These are phyloP conservation scores for Cajanus cajan DNA, from an alignment of 306 rosid genomes.

Conservation along the genomic window DNA sequence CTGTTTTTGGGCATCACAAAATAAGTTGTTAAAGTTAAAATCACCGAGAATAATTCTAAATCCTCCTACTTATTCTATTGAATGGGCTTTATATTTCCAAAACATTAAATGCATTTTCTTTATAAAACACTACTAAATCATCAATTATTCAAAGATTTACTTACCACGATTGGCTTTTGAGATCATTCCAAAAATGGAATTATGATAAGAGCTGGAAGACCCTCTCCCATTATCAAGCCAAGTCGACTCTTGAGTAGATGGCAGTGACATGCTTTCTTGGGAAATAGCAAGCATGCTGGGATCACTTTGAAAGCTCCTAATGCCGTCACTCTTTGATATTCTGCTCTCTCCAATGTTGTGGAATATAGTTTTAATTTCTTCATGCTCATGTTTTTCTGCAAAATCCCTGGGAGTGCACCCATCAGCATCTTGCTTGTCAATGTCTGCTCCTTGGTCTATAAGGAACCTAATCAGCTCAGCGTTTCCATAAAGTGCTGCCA, in stretches of 20 bases:
- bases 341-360: not conserved
- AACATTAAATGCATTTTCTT: not conserved
- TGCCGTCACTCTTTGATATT: not conserved
- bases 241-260: constrained; percentile 17
- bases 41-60: not conserved
- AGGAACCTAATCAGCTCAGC: constrained; percentile 50
- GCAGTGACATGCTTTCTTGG: constrained; percentile 20
- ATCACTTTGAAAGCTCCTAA: constrained; percentile 45
- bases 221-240: constrained; percentile 32
- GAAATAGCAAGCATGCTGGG: constrained; percentile 14
- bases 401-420: constrained; percentile 65
- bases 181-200: constrained; percentile 68
- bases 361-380: constrained; percentile 47
- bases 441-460: constrained; percentile 51
- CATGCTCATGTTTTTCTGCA: constrained; percentile 60
- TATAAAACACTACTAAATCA: not conserved
- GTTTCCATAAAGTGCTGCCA: constrained; percentile 57
- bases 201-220: constrained; percentile 33
- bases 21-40: not conserved
- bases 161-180: constrained; percentile 50
- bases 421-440: constrained; percentile 38
- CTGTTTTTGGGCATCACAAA: not conserved
- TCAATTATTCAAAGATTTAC: constrained; percentile 1
- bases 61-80: no score
- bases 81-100: no score